Evolutionary conservation across 1,139 yeast species (phyloP), one percentile per base, ranked within the genome.

Genomic region (Kazachstania sp.): DNA sequence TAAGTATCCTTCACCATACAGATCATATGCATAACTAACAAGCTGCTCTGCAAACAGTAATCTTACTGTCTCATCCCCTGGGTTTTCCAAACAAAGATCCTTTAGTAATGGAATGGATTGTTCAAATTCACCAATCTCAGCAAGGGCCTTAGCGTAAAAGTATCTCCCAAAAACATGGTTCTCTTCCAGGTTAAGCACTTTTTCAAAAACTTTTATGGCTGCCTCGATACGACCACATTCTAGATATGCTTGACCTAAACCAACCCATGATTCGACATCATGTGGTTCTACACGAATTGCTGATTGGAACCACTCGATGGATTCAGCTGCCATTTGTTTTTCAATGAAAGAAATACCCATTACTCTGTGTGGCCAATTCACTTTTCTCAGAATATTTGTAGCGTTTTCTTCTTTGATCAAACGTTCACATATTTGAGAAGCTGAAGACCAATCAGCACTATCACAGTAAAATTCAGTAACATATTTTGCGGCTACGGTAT

Each of bases 181-280:
- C 0, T 77, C 71, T 34, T 77, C 76, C 16, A 85, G 56, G 23
- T 72, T 69, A 38, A 77, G 60, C 0, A 92, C 87, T 51, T 81
- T 80, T 37, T 71, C 72, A 58, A 88, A 86, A 1, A 94, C 97
- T 61, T 85, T 88, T 8, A 77, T 74, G 0, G 96, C 87, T 2
- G 97, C 95, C 50, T 85, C 92, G 43, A 82, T 71, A 52, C 96
- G 74, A 5, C 98, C 98, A 65, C 95, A 79, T 41, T 81, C 78
- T 49, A 75, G 72, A 63, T 92, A 92, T 0, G 97, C 94, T 64
- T 94, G 98, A 19, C 98, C 98, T 36, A 92, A 71, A 0, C 97
- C 97, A 26, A 85, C 73, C 97, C 97, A 90, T 12, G 95, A 82
- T 55, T 85, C 82, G 8, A 76, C 65, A 65, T 92, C 97, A 49